Evolutionary conservation across 495 filamentous ascomycete genomes (phyloP).

Genomic region (Daldinia concentrica): DNA sequence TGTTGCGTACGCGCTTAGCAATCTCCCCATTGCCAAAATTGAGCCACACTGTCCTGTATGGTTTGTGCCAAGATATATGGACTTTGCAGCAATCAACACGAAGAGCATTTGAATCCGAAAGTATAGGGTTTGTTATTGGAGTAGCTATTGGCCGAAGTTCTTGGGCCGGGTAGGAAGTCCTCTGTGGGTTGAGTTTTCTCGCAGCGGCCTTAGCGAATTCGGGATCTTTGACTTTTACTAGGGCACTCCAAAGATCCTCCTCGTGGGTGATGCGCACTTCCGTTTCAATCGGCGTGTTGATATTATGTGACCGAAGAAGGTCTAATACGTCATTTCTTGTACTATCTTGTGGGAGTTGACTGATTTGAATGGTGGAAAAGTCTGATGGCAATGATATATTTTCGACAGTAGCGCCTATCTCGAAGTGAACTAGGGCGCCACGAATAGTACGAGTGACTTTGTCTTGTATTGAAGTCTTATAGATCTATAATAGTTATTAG

Average conservation of each 20-base stretch:
- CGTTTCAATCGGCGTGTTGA: not conserved
- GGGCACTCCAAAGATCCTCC: conserved; percentile 11
- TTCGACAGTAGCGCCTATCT: conserved; percentile 39
- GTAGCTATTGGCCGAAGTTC: conserved; percentile 13
- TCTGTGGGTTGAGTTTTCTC: not conserved
- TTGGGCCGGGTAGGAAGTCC: not conserved
- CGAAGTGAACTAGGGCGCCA: conserved; percentile 45
- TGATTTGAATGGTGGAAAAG: conserved; percentile 46
- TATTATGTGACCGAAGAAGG: conserved; percentile 14
- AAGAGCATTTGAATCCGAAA: conserved; percentile 25
- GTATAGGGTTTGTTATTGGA: conserved; percentile 26
- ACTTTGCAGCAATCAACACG: conserved; percentile 47
- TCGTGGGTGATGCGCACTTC: conserved; percentile 6
- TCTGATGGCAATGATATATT: conserved; percentile 42
- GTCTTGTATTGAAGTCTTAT: not conserved
- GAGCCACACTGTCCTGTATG: conserved; percentile 41
- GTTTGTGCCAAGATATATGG: conserved; percentile 47
- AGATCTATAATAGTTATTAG: conserved; percentile 10
- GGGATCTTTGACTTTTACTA: conserved; percentile 42
- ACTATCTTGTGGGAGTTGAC: conserved; percentile 34
- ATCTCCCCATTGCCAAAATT: conserved; percentile 36
- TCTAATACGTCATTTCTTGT: conserved; percentile 19
- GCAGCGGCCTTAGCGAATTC: conserved; percentile 23
- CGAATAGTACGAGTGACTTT: conserved; percentile 24
- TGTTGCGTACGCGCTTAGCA: conserved; percentile 29